A percentile compares a stretch with the other conserved stretches of the same genome.
phyloP scores from a whole-genome alignment of 2,329 filamentous ascomycete genomes.

The Diaporthe sp. region DNA sequence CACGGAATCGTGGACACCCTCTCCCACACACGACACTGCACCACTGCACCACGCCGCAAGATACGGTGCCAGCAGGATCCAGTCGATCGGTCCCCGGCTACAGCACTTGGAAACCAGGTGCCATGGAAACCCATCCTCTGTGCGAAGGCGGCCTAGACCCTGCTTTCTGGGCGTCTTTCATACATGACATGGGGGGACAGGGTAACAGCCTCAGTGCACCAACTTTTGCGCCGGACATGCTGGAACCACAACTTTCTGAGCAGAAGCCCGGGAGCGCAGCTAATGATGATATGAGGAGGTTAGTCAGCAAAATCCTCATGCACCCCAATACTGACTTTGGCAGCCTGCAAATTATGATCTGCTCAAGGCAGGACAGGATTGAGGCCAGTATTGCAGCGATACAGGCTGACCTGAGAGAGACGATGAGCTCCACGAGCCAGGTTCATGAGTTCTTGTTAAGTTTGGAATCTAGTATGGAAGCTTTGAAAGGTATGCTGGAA shows the following conservation, averaged over 20 bases:
- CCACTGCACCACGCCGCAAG: not conserved
- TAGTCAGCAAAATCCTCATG: not conserved
- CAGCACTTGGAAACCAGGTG: not conserved
- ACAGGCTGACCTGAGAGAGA: not conserved
- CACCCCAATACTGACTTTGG: not conserved
- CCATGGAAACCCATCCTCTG: not conserved
- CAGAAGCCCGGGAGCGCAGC: not conserved
- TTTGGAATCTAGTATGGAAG: not conserved
- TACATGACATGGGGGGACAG: not conserved
- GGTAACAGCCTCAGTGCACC: not conserved
- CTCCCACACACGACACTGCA: not conserved
- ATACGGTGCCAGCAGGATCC: not conserved
- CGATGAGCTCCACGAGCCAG: not conserved
- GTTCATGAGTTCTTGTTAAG: not conserved
- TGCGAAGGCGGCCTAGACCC: not conserved
- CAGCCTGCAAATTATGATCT: not conserved
- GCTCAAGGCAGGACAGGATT: not conserved
- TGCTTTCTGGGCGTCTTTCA: not conserved
- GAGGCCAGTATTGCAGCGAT: not conserved
- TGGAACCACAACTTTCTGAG: not conserved
- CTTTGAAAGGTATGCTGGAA: not conserved
- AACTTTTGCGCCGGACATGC: not conserved
- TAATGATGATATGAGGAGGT: not conserved
- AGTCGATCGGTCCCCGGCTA: not conserved
- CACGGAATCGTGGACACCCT: not conserved